Evolutionary conservation across 768 basidiomycete species (phyloP), one percentile per base, ranked within the genome.

Genomic region (Amyloporia xantha): DNA sequence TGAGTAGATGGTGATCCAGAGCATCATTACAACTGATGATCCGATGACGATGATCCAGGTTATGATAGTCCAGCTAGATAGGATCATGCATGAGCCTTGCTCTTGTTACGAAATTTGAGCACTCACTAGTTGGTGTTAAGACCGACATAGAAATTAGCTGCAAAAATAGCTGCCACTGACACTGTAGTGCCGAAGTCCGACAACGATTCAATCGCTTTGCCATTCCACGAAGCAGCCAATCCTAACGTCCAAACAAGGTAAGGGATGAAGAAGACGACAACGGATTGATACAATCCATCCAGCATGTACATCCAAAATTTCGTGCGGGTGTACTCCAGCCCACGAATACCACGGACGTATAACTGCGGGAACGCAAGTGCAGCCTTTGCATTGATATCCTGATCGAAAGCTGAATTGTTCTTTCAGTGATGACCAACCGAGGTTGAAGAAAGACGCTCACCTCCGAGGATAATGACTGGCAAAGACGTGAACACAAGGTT

Each of bases 231-330:
- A 1, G 75, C 66, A 2, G 82, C 72, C 13, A 74, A 65, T 4
- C 83, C 85, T 13, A 84, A 62, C 1, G 75, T 76, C 82, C 87
- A 88, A 19, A 76, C 78, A 39, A 81, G 63, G 63, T 79, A 96
- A 0, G 94, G 91, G 58, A 97, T 74, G 71, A 86, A 94, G 69
- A 84, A 93, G 26, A 92, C 79, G 50, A 91, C 78, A 0, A 71
- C 81, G 0, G 93, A 95, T 61, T 98, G 95, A 66, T 96, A 97
- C 27, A 97, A 68, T 23, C 94, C 94, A 63, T 98, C 95, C 5
- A 79, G 63, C 89, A 97, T 96, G 68, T 93, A 96, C 47, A 84
- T 62, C 91, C 92, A 97, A 69, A 98, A 98, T 69, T 89, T 92
- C 44, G 71, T 54, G 9, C 91, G 81, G 15, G 93, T 96, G 67